phyloP scores from a whole-genome alignment of 768 basidiomycete species.

The Chalciporus piperatus region DNA sequence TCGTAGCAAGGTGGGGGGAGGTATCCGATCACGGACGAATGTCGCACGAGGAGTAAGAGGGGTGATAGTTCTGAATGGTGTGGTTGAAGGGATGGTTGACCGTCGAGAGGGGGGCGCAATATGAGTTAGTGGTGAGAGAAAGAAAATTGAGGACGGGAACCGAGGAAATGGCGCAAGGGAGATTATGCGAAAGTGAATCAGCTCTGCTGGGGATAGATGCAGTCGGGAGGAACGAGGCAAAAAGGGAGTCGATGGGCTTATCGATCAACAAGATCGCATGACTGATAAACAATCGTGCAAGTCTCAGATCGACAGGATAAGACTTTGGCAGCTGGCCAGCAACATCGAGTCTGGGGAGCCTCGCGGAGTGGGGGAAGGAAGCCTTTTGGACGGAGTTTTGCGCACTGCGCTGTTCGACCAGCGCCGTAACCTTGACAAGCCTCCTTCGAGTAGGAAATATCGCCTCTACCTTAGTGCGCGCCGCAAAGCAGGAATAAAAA shows the following conservation, averaged over 20 bases:
- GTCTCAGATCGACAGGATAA: constrained; percentile 34
- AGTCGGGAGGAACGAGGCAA: constrained; percentile 22
- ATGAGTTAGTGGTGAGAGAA: constrained; percentile 20
- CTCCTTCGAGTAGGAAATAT: constrained; percentile 16
- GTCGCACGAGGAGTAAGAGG: constrained; percentile 17
- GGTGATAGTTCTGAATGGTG: constrained; percentile 18
- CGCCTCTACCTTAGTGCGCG: constrained; percentile 24
- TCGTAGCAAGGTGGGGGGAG: constrained; percentile 28
- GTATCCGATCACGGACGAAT: constrained; percentile 15
- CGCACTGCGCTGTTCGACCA: constrained; percentile 36
- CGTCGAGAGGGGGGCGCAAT: constrained; percentile 22
- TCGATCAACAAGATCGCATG: constrained; percentile 46
- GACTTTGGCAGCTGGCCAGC: constrained; percentile 34
- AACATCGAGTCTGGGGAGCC: constrained; percentile 38
- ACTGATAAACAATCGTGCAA: constrained; percentile 24
- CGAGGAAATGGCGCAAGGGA: constrained; percentile 19
- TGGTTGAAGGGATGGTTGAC: constrained; percentile 24
- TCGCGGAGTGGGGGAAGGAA: constrained; percentile 15
- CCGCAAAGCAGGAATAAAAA: constrained; percentile 30
- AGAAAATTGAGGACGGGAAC: constrained; percentile 12
- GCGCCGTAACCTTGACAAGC: constrained; percentile 28
- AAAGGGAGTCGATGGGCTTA: constrained; percentile 32
- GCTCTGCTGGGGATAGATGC: constrained; percentile 28
- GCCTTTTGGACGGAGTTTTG: constrained; percentile 23
- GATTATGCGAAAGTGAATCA: constrained; percentile 24